Evolutionary conservation across 495 filamentous ascomycete species (phyloP).

Genomic region (Daldinia decipiens): DNA sequence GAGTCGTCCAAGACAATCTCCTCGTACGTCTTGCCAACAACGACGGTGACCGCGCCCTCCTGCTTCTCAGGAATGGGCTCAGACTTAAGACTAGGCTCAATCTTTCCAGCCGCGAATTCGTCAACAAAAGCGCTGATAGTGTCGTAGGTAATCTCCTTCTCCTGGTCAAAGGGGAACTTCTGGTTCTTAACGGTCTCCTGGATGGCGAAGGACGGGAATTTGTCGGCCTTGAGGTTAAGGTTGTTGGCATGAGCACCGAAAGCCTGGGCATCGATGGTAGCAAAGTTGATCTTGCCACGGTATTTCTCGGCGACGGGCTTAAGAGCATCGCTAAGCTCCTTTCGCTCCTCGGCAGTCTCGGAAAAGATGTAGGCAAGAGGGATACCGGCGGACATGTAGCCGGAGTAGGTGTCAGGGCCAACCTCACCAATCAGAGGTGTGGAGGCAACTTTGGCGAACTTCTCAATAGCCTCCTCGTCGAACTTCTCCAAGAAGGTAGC

Average conservation of each 20-base stretch:
- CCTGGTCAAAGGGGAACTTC: slow-evolving; percentile 95
- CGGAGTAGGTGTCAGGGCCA: slow-evolving; percentile 95
- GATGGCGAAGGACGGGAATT: slow-evolving; percentile 98
- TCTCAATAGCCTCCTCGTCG: slow-evolving; percentile 75
- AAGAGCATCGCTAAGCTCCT: slow-evolving; percentile 71
- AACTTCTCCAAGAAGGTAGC: slow-evolving; percentile 82
- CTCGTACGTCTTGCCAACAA: slow-evolving; percentile 95
- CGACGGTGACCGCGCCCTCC: slow-evolving; percentile 86
- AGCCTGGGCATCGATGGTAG: slow-evolving; percentile 94
- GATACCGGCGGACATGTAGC: slow-evolving; percentile 94
- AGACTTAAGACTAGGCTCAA: slow-evolving; percentile 96
- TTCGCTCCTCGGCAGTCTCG: slow-evolving; percentile 89
- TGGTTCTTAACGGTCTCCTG: slow-evolving; percentile 95
- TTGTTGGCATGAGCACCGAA: slow-evolving; percentile 97
- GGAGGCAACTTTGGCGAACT: slow-evolving; percentile 84
- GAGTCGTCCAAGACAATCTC: slow-evolving; percentile 90
- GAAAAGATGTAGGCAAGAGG: slow-evolving; percentile 98
- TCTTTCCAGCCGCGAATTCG: slow-evolving; percentile 85
- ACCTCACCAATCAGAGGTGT: slow-evolving; percentile 96
- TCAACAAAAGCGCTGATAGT: slow-evolving; percentile 85
- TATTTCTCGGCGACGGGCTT: slow-evolving; percentile 75
- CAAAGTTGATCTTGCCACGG: slow-evolving; percentile 92
- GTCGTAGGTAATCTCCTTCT: slow-evolving; percentile 78
- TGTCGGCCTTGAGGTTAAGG: slow-evolving; percentile 94
- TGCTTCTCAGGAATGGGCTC: slow-evolving; percentile 96